phyloP scores from a whole-genome alignment of 148 eudicot genomes.

The Dianthus caryophyllus region DNA sequence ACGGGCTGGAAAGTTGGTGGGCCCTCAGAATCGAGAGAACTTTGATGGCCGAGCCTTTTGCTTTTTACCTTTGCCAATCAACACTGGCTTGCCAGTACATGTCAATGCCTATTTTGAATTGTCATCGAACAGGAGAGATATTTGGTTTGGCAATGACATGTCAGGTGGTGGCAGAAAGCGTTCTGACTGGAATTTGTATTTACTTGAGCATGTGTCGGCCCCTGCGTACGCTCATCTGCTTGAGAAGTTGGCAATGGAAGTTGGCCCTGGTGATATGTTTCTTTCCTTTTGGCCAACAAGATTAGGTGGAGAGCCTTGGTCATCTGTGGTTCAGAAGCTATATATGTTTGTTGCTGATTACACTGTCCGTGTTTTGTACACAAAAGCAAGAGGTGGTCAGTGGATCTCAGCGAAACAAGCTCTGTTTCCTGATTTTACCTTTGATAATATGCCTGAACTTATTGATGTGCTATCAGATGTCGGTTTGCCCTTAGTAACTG shows the following conservation, averaged over 20 bases:
- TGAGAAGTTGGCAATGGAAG: constrained; percentile 74
- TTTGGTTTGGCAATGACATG: constrained; percentile 99
- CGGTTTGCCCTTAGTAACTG: constrained; percentile 64
- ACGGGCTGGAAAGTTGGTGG: constrained; percentile 29
- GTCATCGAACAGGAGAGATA: constrained; percentile 96
- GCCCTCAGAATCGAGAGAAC: constrained; percentile 26
- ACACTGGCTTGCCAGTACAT: constrained; percentile 87
- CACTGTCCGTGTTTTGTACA: constrained; percentile 74
- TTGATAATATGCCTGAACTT: constrained; percentile 64
- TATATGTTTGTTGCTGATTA: constrained; percentile 71
- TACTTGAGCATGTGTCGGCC: constrained; percentile 88
- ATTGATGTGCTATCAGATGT: constrained; percentile 75
- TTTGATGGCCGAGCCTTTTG: constrained; percentile 99
- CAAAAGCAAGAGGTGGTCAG: constrained; percentile 90
- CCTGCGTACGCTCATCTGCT: constrained; percentile 94
- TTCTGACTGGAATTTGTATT: constrained; percentile 91
- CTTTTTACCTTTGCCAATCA: constrained; percentile 90
- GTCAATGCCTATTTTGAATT: constrained; percentile 92
- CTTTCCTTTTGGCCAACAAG: constrained; percentile 83
- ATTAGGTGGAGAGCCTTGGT: constrained; percentile 78
- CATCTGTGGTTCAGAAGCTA: constrained; percentile 76
- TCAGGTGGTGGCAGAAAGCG: constrained; percentile 98
- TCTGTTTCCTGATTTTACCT: constrained; percentile 79
- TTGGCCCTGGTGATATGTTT: constrained; percentile 70
- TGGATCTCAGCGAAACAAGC: constrained; percentile 95